These are phyloP conservation scores for Fusarium nanum DNA, from an alignment of 2,329 filamentous ascomycete species.

Conservation along the genomic window DNA sequence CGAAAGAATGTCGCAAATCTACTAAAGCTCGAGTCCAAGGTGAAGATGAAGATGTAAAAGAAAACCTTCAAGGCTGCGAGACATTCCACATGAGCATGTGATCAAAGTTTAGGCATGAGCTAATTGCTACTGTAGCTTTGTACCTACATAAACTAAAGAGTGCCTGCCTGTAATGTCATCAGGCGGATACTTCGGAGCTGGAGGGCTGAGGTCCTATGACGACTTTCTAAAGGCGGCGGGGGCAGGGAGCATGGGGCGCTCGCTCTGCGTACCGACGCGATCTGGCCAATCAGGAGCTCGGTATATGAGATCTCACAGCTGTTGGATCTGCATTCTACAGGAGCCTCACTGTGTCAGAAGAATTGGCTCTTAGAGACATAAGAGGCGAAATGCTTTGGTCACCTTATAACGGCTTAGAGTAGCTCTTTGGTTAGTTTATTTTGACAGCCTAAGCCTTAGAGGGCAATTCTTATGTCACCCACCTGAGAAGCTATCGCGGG, in stretches of 20 bases:
- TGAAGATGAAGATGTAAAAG: conserved; percentile 15
- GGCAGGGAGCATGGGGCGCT: conserved; percentile 10
- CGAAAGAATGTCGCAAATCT: conserved; percentile 1
- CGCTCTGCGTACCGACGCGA: conserved; percentile 19
- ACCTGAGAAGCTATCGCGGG: conserved; percentile 14
- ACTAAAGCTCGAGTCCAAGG: conserved; percentile 11
- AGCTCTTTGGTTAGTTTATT: no score
- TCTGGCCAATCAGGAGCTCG: conserved; percentile 32
- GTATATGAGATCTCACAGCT: conserved; percentile 27
- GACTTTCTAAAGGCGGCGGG: conserved; percentile 11
- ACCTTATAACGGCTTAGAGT: no score
- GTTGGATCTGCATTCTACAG: conserved; percentile 18
- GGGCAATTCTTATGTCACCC: no score
- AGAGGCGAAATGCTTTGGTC: no score
- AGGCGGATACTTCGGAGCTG: conserved; percentile 40
- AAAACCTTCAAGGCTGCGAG: conserved; percentile 26
- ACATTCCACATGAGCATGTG: conserved; percentile 45
- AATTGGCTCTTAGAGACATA: no score
- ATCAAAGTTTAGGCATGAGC: conserved; percentile 26
- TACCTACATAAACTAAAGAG: neutral
- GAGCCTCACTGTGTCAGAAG: neutral
- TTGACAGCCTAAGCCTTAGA: no score
- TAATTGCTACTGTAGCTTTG: conserved; percentile 3
- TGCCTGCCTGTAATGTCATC: conserved; percentile 39
- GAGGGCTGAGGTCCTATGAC: conserved; percentile 39